Evolutionary conservation across 352 stramenopile genomes (phyloP).

Genomic region (Pythium dissimile): DNA sequence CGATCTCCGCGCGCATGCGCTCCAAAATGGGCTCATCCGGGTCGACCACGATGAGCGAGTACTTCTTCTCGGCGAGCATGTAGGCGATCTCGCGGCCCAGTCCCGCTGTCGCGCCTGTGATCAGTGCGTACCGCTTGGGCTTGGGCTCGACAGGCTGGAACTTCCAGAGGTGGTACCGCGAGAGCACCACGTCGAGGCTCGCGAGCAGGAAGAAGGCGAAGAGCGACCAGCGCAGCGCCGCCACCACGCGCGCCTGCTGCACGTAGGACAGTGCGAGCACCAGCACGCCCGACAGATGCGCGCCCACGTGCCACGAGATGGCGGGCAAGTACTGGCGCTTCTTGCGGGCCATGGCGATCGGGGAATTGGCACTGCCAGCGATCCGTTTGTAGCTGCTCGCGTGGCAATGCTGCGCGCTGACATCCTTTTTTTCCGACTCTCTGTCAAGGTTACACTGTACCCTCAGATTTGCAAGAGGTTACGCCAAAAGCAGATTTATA

Average conservation of each 20-base stretch:
- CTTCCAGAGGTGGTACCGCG: slow-evolving; percentile 61
- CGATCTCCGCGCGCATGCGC: slow-evolving; percentile 69
- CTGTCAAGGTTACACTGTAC: no score
- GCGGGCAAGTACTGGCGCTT: slow-evolving; percentile 16
- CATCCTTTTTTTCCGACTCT: not conserved
- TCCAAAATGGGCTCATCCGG: slow-evolving; percentile 57
- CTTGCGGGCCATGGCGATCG: slow-evolving; percentile 13
- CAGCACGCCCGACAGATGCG: slow-evolving; percentile 39
- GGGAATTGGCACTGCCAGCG: not conserved
- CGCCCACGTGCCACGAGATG: slow-evolving; percentile 24
- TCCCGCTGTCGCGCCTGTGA: slow-evolving; percentile 73
- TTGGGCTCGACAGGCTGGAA: slow-evolving; percentile 49
- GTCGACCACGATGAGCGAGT: slow-evolving; percentile 69
- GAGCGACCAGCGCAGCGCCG: slow-evolving; percentile 37
- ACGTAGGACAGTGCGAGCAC: slow-evolving; percentile 47
- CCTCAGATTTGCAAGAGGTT: not conserved
- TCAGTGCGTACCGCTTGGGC: slow-evolving; percentile 53
- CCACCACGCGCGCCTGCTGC: slow-evolving; percentile 32
- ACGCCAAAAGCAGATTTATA: slow-evolving; percentile 1
- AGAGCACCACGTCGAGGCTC: slow-evolving; percentile 55
- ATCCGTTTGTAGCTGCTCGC: not conserved
- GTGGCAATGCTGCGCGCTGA: slow-evolving; percentile 5
- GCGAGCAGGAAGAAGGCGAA: slow-evolving; percentile 52
- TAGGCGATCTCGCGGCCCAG: slow-evolving; percentile 80
- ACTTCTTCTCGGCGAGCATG: slow-evolving; percentile 73